A percentile compares a stretch with the other conserved stretches of the same genome.
phyloP scores from a whole-genome alignment of 1,284 basidiomycete species.

The Binderoboletus segoi region DNA sequence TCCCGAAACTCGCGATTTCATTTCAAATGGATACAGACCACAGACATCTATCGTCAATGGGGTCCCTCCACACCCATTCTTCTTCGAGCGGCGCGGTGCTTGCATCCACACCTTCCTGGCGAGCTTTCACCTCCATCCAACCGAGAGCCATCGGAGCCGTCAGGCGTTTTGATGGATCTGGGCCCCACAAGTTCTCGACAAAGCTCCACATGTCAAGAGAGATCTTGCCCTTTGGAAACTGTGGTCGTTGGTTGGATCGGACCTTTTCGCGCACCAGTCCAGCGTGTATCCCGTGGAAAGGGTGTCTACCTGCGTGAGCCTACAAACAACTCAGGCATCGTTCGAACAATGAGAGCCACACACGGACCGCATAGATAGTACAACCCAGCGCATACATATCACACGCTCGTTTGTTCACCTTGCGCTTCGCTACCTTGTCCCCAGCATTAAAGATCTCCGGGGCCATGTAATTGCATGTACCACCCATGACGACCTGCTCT shows the following conservation, averaged over 20 bases:
- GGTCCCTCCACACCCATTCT: conserved; percentile 24
- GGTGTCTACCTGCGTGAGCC: conserved; percentile 21
- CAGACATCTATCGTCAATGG: conserved; percentile 7
- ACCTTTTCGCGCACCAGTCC: neutral
- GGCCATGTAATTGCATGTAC: conserved; percentile 27
- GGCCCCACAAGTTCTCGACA: conserved; percentile 27
- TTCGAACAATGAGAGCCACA: neutral
- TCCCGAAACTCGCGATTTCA: neutral
- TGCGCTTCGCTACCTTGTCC: conserved; percentile 3
- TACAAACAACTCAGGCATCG: neutral
- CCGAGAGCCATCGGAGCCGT: conserved; percentile 23
- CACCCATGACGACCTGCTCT: conserved; percentile 7
- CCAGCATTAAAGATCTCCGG: conserved; percentile 23
- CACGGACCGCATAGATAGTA: conserved; percentile 30
- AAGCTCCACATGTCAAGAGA: conserved; percentile 31
- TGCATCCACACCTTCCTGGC: conserved; percentile 8
- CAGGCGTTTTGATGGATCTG: conserved; percentile 15
- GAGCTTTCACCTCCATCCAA: conserved; percentile 22
- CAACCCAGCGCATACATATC: conserved; percentile 37
- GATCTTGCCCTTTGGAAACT: conserved; percentile 17
- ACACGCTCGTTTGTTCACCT: conserved; percentile 28
- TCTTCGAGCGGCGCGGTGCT: conserved; percentile 12
- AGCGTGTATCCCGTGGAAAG: conserved; percentile 3
- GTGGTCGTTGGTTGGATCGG: neutral
- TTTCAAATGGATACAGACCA: conserved; percentile 16